Base-by-base conservation (phyloP, 352 stramenopile species). In the Ophiocytium majus region DNA sequence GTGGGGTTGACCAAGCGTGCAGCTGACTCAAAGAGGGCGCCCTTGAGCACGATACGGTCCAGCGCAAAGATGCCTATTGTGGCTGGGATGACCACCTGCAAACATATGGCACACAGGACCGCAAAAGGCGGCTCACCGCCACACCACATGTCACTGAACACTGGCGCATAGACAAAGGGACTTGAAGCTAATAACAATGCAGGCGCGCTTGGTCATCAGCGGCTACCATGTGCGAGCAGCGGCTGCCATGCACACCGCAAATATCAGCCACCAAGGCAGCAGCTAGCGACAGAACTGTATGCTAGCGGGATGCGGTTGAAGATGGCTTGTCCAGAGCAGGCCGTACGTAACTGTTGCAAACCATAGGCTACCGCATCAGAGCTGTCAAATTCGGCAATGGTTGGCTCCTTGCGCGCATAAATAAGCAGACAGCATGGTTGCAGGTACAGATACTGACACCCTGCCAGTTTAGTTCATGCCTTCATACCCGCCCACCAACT, bases 1-100 rank as follows among this genome's bases (percentile, higher is more conserved):
- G 36, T 74, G 0, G 85, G 85, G 28, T 75, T 81, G 28, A 81
- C 23, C 5, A 81, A 19, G 50, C 76, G 76, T 17, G 76, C 76
- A 23, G 75, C 23, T 5, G 5, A 19, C 19, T 81, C 76, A 49
- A 81, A 75, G 19, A 76, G 32, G 5, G 76, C 76, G 5, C 76
- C 76, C 10, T 75, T 75, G n/a, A 75, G 32, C 28, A 78, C 32
- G 23, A 81, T 49, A 10, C 76, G 76, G 19, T 81, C 76, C 35
- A 81, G 19, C 35, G 35, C 76, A 23, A 81, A 81, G 10, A 81
- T 17, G 5, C 76, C 76, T 17, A 75, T 81, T 5, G 66, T 78
- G 14, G 35, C 66, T 43, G 66, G 66, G 5, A 78, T 14, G 5
- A 14, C 35, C 32, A 78, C 35, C 35, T 78, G 43, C 43, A 57